phyloP scores from a whole-genome alignment of 1,284 basidiomycete genomes.

The Sphaerobolus stellatus region DNA sequence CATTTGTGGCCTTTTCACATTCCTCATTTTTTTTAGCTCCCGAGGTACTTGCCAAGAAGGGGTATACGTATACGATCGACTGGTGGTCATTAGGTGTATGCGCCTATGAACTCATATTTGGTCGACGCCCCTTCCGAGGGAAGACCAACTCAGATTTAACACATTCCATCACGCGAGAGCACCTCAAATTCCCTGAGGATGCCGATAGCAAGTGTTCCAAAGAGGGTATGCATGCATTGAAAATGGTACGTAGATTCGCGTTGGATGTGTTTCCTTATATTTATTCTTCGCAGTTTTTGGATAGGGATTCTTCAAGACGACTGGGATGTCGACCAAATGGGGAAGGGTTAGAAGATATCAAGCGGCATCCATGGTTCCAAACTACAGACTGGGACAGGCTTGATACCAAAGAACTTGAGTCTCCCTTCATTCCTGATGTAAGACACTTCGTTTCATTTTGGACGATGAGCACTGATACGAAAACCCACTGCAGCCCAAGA shows the following conservation, averaged over 20 bases:
- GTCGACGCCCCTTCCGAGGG: constrained; percentile 88
- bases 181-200: constrained; percentile 75
- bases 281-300: constrained; percentile 60
- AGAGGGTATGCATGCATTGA: constrained; percentile 63
- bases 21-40: constrained; percentile 57
- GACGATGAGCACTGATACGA: neutral
- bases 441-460: constrained; percentile 29
- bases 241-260: constrained; percentile 52
- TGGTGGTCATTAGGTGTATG: constrained; percentile 97
- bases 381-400: constrained; percentile 85
- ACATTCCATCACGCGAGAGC: constrained; percentile 80
- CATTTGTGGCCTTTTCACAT: neutral
- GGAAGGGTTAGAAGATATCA: constrained; percentile 78
- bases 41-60: constrained; percentile 82
- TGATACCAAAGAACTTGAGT: constrained; percentile 73
- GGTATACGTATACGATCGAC: constrained; percentile 89
- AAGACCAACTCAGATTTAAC: constrained; percentile 89
- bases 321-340: constrained; percentile 80
- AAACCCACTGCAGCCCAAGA: constrained; percentile 69
- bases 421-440: constrained; percentile 93
- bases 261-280: neutral
- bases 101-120: constrained; percentile 89
- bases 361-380: constrained; percentile 84
- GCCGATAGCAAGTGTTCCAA: constrained; percentile 69
- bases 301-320: constrained; percentile 80